phyloP scores from a whole-genome alignment of 2,329 filamentous ascomycete genomes.

The Trichoderma aggressivum region DNA sequence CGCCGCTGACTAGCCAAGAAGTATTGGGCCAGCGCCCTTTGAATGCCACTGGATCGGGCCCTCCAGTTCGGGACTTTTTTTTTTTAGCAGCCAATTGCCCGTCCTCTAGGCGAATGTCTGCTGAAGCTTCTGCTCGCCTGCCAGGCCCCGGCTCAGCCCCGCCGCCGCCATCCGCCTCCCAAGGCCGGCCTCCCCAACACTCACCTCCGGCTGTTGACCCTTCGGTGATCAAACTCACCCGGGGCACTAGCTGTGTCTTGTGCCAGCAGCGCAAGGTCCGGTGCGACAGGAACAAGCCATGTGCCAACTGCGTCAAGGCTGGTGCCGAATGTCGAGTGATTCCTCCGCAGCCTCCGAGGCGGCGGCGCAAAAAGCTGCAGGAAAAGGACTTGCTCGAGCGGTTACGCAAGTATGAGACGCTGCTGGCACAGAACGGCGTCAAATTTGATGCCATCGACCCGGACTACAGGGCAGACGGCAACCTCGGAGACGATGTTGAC shows the following conservation, averaged over 20 bases:
- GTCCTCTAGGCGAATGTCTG: conserved; percentile 2
- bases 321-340: conserved; percentile 59
- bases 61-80: background rate
- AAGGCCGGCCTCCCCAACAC: conserved; percentile 22
- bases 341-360: conserved; percentile 54
- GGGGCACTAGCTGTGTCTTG: conserved; percentile 63
- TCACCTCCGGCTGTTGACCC: conserved; percentile 34
- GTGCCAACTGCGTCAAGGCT: conserved; percentile 64
- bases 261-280: conserved; percentile 76
- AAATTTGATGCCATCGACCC: conserved; percentile 64
- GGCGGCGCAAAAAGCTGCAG: conserved; percentile 60
- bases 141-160: conserved; percentile 16
- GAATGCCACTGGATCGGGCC: background rate
- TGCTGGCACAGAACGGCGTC: conserved; percentile 64
- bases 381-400: conserved; percentile 68
- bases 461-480: conserved; percentile 35
- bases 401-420: conserved; percentile 63
- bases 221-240: conserved; percentile 52
- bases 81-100: background rate
- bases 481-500: conserved; percentile 48
- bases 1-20: background rate
- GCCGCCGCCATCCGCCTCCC: conserved; percentile 21
- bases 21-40: background rate
- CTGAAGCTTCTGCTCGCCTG: background rate
- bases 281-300: conserved; percentile 70